Evolutionary conservation across 2,329 filamentous ascomycete species (phyloP).

Genomic region (Paraphoma sp.): DNA sequence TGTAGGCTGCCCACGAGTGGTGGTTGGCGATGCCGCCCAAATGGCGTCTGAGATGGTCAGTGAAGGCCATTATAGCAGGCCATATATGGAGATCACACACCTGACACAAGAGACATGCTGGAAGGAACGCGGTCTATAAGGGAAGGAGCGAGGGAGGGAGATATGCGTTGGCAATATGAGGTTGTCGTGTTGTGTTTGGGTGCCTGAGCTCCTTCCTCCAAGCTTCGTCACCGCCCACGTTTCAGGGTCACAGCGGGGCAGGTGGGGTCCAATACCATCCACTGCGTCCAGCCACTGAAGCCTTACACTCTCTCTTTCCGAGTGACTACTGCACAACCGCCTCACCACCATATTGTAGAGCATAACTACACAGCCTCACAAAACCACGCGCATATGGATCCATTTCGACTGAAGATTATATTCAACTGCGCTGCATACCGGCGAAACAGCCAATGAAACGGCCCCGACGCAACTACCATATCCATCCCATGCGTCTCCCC

Average conservation of each 20-base stretch:
- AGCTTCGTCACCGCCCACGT: neutral
- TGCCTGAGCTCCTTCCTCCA: neutral
- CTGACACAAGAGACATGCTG: neutral
- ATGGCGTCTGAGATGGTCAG: constrained; percentile 64
- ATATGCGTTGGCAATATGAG: neutral
- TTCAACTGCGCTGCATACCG: too few species aligned
- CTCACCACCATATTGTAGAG: too few species aligned
- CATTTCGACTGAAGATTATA: too few species aligned
- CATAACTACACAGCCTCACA: too few species aligned
- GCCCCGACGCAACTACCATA: too few species aligned
- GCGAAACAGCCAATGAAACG: too few species aligned
- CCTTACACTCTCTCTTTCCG: too few species aligned
- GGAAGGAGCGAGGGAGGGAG: neutral
- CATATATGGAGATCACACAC: neutral
- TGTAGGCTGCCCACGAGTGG: constrained; percentile 84
- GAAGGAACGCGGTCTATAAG: neutral
- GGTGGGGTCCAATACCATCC: neutral
- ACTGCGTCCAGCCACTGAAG: neutral
- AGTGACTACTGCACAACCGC: too few species aligned
- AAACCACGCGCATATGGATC: too few species aligned
- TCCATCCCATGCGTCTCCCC: too few species aligned
- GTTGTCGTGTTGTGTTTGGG: neutral
- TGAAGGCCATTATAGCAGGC: neutral
- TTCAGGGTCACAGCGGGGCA: neutral
- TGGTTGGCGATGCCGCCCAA: constrained; percentile 84